Evolutionary conservation across 345 rosid species (phyloP), one percentile per base, ranked within the genome.

Genomic region (Dovyalis caffra): DNA sequence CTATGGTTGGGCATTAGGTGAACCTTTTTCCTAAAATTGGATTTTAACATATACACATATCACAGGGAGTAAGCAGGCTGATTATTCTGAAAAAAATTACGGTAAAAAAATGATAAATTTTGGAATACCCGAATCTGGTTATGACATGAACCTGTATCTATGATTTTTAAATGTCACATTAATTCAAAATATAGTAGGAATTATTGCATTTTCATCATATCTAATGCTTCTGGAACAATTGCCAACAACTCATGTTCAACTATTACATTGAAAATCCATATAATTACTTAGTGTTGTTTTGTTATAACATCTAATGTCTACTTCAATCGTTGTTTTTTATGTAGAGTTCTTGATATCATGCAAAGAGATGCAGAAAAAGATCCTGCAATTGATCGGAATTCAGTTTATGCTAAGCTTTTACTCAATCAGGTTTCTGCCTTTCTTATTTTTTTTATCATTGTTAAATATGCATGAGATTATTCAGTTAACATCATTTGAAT

Each of bases 261-360:
- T 66, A 62, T 12, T 73, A 56, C 28, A 56, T 25, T 56, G 47
- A 56, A 62, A 38, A 40, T 43, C 47, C 28, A 56, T 76, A 62
- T 43, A 20, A 35, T 15, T 10, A 60, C 34, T 20, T 63, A 51
- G 64, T 29, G 60, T 49, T 6, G n/a, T 62, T 74, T 62, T 64
- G 45, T 62, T 51, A 23, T 49, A 40, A 58, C n/a, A 67, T 67
- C 58, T 66, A 66, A 60, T 10, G 18, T 47, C 26, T 70, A 45
- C 43, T 23, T 8, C 43, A n/a, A 58, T 43, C 32, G 51, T 35
- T 75, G 28, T 56, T 64, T 62, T 57, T 60, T 57, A 76, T 80
- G 82, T 85, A 95, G 99, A 79, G 98, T 96, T 85, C 88, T 89
- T 53, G 91, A 90, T 60, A 90, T 90, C 77, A 90, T 96, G 97